Evolutionary conservation across 2,329 filamentous ascomycete species (phyloP).

Genomic region (Diaporthe velutina): DNA sequence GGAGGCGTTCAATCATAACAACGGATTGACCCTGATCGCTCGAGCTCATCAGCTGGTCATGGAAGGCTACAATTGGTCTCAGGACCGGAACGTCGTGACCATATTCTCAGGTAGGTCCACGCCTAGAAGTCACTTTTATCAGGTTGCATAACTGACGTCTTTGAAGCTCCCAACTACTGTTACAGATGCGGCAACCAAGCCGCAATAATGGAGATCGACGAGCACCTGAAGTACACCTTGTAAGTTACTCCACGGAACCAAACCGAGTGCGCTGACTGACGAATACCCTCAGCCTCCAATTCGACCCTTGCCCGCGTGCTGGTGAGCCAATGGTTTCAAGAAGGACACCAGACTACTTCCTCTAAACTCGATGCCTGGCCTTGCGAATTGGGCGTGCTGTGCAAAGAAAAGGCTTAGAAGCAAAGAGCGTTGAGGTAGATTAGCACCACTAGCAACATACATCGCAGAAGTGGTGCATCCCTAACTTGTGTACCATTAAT

Average conservation of each 20-base stretch:
- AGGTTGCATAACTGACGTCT: conserved; percentile 44
- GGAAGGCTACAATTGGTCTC: conserved; percentile 99
- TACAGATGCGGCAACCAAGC: conserved; percentile 99
- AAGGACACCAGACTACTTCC: conserved; percentile 98
- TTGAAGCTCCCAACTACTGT: conserved; percentile 88
- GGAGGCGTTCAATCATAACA: conserved; percentile 99
- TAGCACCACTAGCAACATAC: conserved; percentile 32
- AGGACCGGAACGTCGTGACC: conserved; percentile 97
- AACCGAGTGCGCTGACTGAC: conserved; percentile 33
- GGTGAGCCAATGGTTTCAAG: conserved; percentile 99
- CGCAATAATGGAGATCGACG: conserved; percentile 99
- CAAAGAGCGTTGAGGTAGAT: conserved; percentile 35
- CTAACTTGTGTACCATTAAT: conserved; percentile 35
- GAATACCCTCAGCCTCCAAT: conserved; percentile 82
- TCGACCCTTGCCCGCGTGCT: conserved; percentile 96
- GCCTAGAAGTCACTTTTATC: not conserved
- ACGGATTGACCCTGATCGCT: conserved; percentile 94
- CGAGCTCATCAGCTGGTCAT: conserved; percentile 98
- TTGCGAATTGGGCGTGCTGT: conserved; percentile 28
- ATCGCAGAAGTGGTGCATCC: conserved; percentile 31
- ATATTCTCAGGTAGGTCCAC: conserved; percentile 87
- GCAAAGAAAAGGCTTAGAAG: conserved; percentile 36
- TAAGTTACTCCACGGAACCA: conserved; percentile 65
- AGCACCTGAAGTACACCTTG: conserved; percentile 99
- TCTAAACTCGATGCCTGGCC: conserved; percentile 66